Base-by-base conservation (phyloP, 306 rosid species). In the Quercus ilex region DNA sequence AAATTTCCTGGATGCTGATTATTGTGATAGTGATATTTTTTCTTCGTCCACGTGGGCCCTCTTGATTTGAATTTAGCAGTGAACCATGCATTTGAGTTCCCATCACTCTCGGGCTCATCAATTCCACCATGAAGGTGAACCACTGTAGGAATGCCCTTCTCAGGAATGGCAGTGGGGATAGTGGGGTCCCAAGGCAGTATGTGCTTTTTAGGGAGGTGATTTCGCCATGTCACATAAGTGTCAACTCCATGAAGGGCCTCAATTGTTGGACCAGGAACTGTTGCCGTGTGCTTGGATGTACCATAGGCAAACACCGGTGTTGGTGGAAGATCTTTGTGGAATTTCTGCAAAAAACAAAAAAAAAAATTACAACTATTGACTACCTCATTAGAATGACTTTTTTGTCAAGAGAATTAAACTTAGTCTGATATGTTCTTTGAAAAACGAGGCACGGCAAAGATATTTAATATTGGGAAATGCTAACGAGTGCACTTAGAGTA, bases 221-320 rank as follows among this genome's bases (percentile, higher is more conserved):
- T 88, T 38, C 5, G 56, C 91, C 91, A 88, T 77, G 74, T 79
- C 79, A 88, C 87, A 35, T 13, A 63, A 1, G 91, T 88, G 14
- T 74, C 77, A 14, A 81, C 19, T 1, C 88, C 88, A 0, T 82
- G 77, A 70, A 82, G 62, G 56, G 92, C 87, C 79, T 86, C 88
- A 55, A 88, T 86, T 15, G 90, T 84, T 9, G 92, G 92, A 28
- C 92, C 92, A 3, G 92, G 90, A 64, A 86, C 77, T 17, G 88
- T 88, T 5, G 92, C 88, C 2, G 57, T 46, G 69, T 30, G 19
- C 80, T 59, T 73, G 62, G 77, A 56, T 58, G 46, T 46, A 31
- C 92, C 92, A 73, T 64, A 88, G 43, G 92, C 90, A 28, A 79
- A 88, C 11, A 86, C 92, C 4, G 80, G 85, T 1, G 92, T 82